A percentile compares a stretch with the other conserved stretches of the same genome.
Evolutionary conservation across 225 moss, liverwort and hornwort species (phyloP).

Genomic region (Sphagnum tenellum): DNA sequence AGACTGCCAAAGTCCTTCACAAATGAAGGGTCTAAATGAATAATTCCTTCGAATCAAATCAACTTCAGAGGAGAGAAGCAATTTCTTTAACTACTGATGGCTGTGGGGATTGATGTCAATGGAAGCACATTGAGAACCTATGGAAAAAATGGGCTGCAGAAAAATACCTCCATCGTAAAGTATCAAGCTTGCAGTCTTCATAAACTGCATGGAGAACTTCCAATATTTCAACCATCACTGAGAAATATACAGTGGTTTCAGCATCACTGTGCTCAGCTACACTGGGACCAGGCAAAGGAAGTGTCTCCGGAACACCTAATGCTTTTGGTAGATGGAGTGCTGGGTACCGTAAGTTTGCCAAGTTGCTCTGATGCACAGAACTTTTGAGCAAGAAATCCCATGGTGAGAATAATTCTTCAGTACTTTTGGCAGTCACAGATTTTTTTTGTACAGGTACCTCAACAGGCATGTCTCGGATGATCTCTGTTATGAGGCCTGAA

Average conservation of each 20-base stretch:
- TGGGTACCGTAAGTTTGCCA: slow-evolving; percentile 63
- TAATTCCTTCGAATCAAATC: too few species aligned
- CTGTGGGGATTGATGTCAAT: too few species aligned
- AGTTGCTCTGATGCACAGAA: slow-evolving; percentile 74
- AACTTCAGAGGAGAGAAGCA: too few species aligned
- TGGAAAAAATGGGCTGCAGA: background rate
- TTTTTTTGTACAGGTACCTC: slow-evolving; percentile 44
- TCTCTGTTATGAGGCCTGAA: slow-evolving; percentile 80
- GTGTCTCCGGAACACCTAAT: slow-evolving; percentile 22
- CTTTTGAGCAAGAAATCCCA: slow-evolving; percentile 86
- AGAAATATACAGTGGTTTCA: slow-evolving; percentile 68
- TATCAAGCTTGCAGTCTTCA: slow-evolving; percentile 97
- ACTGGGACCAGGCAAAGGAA: slow-evolving; percentile 58
- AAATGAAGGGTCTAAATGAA: too few species aligned
- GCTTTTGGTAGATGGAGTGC: slow-evolving; percentile 52
- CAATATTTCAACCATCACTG: slow-evolving; percentile 90
- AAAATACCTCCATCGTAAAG: slow-evolving; percentile 70
- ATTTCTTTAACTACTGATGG: too few species aligned
- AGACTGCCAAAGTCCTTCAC: too few species aligned
- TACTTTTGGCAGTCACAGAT: slow-evolving; percentile 19
- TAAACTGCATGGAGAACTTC: slow-evolving; percentile 92
- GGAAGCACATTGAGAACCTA: too few species aligned
- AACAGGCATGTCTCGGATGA: slow-evolving; percentile 81
- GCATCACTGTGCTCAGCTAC: slow-evolving; percentile 39
- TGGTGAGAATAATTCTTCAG: slow-evolving; percentile 41